A percentile compares a stretch with the other conserved stretches of the same genome.
phyloP scores from a whole-genome alignment of 75 land plant genomes.

The Pinus tabuliformis region DNA sequence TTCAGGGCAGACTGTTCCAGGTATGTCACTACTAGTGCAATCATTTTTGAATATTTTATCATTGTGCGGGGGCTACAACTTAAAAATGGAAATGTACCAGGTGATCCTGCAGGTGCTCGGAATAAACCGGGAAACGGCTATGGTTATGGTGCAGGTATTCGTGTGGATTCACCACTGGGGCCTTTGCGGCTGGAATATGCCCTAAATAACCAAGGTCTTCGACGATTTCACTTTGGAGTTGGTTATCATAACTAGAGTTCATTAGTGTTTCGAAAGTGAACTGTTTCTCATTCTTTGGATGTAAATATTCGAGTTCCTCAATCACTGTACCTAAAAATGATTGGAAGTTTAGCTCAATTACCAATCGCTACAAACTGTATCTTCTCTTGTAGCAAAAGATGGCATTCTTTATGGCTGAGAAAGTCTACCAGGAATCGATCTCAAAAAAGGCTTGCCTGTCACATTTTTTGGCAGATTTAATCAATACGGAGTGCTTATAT shows the following conservation, averaged over 20 bases:
- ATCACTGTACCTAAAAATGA: too few relatives aligned
- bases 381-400: too few relatives aligned
- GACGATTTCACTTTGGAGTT: constrained; percentile 93
- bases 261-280: not conserved
- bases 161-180: constrained; percentile 90
- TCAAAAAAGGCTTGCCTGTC: too few relatives aligned
- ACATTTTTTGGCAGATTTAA: too few relatives aligned
- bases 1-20: constrained; percentile 83
- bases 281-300: too few relatives aligned
- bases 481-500: too few relatives aligned
- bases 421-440: too few relatives aligned
- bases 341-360: too few relatives aligned
- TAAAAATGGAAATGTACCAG: constrained; percentile 25
- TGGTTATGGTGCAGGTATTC: constrained; percentile 92
- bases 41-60: not conserved
- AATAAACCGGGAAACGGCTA: constrained; percentile 89
- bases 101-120: constrained; percentile 97
- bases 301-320: too few relatives aligned
- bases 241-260: constrained; percentile 72
- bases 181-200: constrained; percentile 94
- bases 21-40: constrained; percentile 23
- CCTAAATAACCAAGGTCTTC: constrained; percentile 56
- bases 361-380: too few relatives aligned
- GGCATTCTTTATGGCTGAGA: too few relatives aligned
- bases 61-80: not conserved